A percentile compares a stretch with the other conserved stretches of the same genome.
phyloP scores from a whole-genome alignment of 139 green algal species.

The Astrephomene gubernaculifera region DNA sequence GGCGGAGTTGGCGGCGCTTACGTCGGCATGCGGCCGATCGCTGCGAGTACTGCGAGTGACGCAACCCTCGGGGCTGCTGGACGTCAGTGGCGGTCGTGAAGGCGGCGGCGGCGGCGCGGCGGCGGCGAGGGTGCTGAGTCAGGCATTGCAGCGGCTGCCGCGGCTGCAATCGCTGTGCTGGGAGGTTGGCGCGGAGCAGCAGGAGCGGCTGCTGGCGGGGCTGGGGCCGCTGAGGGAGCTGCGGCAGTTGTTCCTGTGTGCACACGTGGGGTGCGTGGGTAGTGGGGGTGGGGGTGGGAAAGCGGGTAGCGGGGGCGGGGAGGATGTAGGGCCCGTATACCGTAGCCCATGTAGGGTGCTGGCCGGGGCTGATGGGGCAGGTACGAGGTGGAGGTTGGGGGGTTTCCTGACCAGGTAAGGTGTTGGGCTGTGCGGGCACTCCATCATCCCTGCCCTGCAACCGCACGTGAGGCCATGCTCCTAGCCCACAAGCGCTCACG shows the following conservation, averaged over 20 bases:
- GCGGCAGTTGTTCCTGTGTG: conserved; percentile 12
- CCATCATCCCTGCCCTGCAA: no score
- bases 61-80: not conserved
- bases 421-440: no score
- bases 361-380: no score
- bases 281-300: no score
- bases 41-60: conserved; percentile 7
- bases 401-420: no score
- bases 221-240: not conserved
- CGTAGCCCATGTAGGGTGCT: no score
- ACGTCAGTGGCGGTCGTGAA: not conserved
- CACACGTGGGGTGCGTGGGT: not conserved
- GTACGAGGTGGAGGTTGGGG: no score
- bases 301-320: no score
- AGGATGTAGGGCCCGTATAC: no score
- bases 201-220: conserved; percentile 10
- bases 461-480: no score
- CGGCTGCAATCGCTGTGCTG: conserved; percentile 23
- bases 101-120: not conserved
- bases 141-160: not conserved
- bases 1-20: not conserved
- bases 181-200: conserved; percentile 1
- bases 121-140: not conserved
- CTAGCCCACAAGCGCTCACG: no score
- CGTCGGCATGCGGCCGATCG: not conserved